A percentile compares a stretch with the other conserved stretches of the same genome.
Evolutionary conservation across 352 stramenopile species (phyloP).

Genomic region (Phytophthora parvispora): DNA sequence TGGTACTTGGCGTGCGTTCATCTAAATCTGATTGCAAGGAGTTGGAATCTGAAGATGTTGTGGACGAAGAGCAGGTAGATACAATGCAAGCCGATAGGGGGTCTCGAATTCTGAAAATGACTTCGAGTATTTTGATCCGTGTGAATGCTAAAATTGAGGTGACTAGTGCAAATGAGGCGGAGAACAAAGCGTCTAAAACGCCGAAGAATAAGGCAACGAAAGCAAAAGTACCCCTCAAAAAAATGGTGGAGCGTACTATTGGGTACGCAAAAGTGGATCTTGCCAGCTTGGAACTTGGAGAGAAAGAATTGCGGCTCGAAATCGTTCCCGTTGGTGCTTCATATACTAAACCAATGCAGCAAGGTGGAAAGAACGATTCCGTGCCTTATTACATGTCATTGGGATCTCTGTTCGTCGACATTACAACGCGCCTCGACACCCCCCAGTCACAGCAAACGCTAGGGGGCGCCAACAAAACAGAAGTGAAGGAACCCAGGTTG

Average conservation of each 20-base stretch:
- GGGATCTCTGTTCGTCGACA: conserved; percentile 49
- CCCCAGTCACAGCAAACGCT: not conserved
- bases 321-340: conserved; percentile 41
- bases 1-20: conserved; percentile 31
- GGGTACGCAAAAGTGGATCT: conserved; percentile 68
- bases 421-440: conserved; percentile 17
- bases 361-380: not conserved
- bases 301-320: conserved; percentile 48
- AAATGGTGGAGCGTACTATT: conserved; percentile 27
- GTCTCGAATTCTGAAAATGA: conserved; percentile 38
- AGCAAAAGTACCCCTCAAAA: no score
- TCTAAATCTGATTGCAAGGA: not conserved
- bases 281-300: conserved; percentile 39
- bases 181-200: not conserved
- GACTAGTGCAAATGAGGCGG: not conserved
- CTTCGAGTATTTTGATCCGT: conserved; percentile 58
- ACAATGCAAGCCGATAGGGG: conserved; percentile 9
- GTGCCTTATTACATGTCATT: conserved; percentile 67
- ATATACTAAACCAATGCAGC: conserved; percentile 1
- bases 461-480: not conserved
- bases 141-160: conserved; percentile 29
- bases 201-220: no score
- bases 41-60: not conserved
- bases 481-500: not conserved
- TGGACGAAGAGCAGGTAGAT: not conserved